phyloP scores from a whole-genome alignment of 257 asterid species.

The Echites panduratus region DNA sequence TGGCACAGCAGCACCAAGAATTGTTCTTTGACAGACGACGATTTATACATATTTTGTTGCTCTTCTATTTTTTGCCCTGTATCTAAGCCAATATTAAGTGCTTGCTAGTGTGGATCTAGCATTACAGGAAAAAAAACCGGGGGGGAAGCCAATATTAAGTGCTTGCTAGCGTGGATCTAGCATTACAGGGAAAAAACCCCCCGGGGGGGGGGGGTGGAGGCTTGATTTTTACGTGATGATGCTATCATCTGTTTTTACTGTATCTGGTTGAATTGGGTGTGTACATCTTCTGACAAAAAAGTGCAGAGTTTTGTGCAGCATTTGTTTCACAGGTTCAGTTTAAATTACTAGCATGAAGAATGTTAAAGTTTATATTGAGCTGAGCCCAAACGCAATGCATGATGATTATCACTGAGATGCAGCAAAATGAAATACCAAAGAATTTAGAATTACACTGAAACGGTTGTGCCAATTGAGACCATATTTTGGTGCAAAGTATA shows the following conservation, averaged over 20 bases:
- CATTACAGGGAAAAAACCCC: background rate
- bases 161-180: background rate
- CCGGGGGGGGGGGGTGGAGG: too few relatives aligned
- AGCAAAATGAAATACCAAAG: too few relatives aligned
- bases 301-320: background rate
- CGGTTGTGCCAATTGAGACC: background rate
- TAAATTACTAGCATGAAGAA: too few relatives aligned
- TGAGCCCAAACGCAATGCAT: too few relatives aligned
- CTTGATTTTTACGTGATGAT: background rate
- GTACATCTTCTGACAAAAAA: background rate
- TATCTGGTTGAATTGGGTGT: background rate
- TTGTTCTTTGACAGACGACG: slow-evolving; percentile 34
- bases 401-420: too few relatives aligned
- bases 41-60: background rate
- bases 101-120: background rate
- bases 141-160: background rate
- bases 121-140: too few relatives aligned
- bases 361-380: too few relatives aligned
- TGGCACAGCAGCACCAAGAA: slow-evolving; percentile 53
- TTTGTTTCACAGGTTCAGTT: background rate
- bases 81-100: background rate
- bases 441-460: too few relatives aligned
- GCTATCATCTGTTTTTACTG: slow-evolving; percentile 13
- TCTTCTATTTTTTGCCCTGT: background rate
- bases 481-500: background rate